Base-by-base conservation (phyloP, 192 early-diverging fungal genomes). In the Glomus cerebriforme region DNA sequence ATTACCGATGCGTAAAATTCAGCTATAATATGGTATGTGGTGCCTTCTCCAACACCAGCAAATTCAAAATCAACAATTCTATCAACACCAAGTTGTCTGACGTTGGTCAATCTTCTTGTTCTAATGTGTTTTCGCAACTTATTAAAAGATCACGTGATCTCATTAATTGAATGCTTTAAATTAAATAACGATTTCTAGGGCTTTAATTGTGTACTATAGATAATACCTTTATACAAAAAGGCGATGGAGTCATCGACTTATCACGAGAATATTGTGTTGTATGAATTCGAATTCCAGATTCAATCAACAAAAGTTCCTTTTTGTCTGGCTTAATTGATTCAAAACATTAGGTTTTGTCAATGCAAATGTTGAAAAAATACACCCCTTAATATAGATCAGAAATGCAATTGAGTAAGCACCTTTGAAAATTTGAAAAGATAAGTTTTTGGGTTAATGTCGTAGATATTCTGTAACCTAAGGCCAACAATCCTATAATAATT, bases 51-150 rank as follows among this genome's bases (percentile, higher is more conserved):
- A 39, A 82, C 81, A 62, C 92, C 92, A 10, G 89, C 96, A 91
- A 99, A 99, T 75, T 94, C 89, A 86, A 99, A 91, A 84, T 99
- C 95, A 15, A 99, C 88, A 70, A 96, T 91, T 19, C 98, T 90
- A 86, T 99, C 98, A 73, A 91, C 84, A 70, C 97, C 97, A 13
- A 98, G 70, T 84, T 99, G 97, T 22, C 89, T 84, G 0, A 99
- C 87, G 39, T 82, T 86, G 0, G 92, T 94, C 12, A 99, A 83
- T 35, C 95, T 84, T 19, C 93, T 87, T 3, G 95, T 92, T 78
- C 92, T 90, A 58, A 99, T 85, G 69, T 98, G 93, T 83, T 99
- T 99, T 62, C 98, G 92, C 27, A 99, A 88, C 88, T 91, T 78
- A 39, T 39, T 35, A 32, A 47, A 35, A 34, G 0, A 37, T 37